Base-by-base conservation (phyloP, 805 yeast species). In the Candida germanica region DNA sequence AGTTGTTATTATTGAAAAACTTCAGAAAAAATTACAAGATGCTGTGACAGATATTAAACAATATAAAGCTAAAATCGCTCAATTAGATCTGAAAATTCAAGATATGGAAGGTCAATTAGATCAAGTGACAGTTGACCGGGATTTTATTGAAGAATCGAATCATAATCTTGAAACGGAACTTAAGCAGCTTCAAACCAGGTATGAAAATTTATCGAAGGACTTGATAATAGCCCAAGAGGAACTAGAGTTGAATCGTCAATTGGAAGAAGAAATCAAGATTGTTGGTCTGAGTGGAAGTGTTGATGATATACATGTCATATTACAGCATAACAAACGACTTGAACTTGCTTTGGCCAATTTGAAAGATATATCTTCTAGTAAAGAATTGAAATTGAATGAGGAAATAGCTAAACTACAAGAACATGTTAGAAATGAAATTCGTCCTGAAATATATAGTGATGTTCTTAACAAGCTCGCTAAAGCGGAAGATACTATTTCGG, bases 1-100 rank as follows among this genome's bases (percentile, higher is more conserved):
- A 9, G 33, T 36, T n/a, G 11, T 17, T 6, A 38, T 48, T 7
- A 31, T 78, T 2, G 54, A 61, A 2, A 64, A 54, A 28, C 58
- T 80, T 12, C 81, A 78, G 42, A 47, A 47, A 5, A 77, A 78
- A 43, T 50, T 77, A 1, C 64, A 64, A 28, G 38, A 25, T 5
- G 53, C 66, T 4, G 49, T 54, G n/a, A 38, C 38, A 17, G 66
- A 61, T 14, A 43, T 58, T 8, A 43, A 39, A 15, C 29, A 31
- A 8, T 49, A 59, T 35, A 51, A 48, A 30, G 36, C 31, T 9
- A 41, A 48, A 6, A 39, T 62, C 1, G 35, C 34, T 1, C 28
- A 29, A 2, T 42, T 62, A 6, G 43, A 49, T 13, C 14, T 26
- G 1, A 39, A 48, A 10, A 14, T 15, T 19, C 23, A 38, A 20